Base-by-base conservation (phyloP, 345 rosid species). In the Excoecaria agallocha region DNA sequence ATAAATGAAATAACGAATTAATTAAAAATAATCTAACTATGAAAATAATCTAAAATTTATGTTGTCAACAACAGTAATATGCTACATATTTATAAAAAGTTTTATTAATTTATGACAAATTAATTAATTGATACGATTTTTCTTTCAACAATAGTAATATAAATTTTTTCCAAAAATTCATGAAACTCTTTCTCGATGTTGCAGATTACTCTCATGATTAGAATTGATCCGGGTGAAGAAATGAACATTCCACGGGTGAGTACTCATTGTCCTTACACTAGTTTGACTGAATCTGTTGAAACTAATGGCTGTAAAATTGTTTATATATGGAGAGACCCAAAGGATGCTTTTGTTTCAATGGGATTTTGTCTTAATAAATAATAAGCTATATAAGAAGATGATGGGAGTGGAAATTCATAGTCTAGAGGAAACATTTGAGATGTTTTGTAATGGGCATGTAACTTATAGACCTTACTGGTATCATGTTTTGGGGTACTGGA, bases 401-500 rank as follows among this genome's bases (percentile, higher is more conserved):
- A 57, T 57, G 62, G 62, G 62, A 22, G 2, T 20, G 5, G 17
- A 64, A 64, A 24, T 50, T 9, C 20, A 3, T 16, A 8, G 46
- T 2, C 6, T 62, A 7, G 66, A 62, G 16, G 66, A 62, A 15
- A 41, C 66, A 1, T 62, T 62, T 3, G 66, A 62, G 45, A 1
- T 15, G n/a, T 62, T 30, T 13, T 62, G 66, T 35, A 62, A 38
- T 9, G 66, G 66, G 15, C 2, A 30, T 13, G 17, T 11, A 15
- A 9, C 3, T 15, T 35, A 9, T 17, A 46, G 66, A 13, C 66
- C 66, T 0, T 62, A 62, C 4, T 62, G 66, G 66, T 46, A 62
- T 17, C 66, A 62, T 62, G 52, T 66, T 11, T 13, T 66, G 6
- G 52, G 69, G 25, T 65, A 39, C 51, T 65, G 69, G 69, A n/a